Conservation (phyloP, 177 flowering plant genomes). For the Vitis hybrid region DNA sequence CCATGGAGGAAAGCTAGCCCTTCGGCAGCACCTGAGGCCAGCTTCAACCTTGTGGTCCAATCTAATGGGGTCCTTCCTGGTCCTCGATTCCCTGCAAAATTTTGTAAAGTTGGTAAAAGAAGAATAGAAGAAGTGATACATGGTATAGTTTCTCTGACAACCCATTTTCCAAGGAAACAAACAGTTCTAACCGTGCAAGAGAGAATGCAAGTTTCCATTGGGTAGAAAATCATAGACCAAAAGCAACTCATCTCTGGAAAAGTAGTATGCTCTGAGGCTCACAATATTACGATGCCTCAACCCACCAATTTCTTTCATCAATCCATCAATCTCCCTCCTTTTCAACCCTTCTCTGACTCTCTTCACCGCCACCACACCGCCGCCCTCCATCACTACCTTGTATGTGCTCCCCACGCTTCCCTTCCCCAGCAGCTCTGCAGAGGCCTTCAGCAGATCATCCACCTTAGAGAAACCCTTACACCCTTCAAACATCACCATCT, state of each 20-base stretch:
- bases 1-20: conserved; percentile 46
- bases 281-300: conserved; percentile 48
- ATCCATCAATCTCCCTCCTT: conserved; percentile 36
- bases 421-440: conserved; percentile 40
- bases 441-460: conserved; percentile 15
- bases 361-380: conserved; percentile 43
- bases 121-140: not conserved
- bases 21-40: conserved; percentile 37
- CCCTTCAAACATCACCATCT: conserved; percentile 11
- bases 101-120: not conserved
- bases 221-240: conserved; percentile 53
- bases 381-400: conserved; percentile 27
- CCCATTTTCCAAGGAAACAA: not conserved
- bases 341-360: conserved; percentile 30
- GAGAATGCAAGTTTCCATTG: conserved; percentile 48
- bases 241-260: conserved; percentile 48
- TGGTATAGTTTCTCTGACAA: no score
- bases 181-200: conserved; percentile 46
- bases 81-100: conserved; percentile 36
- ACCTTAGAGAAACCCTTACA: conserved; percentile 1
- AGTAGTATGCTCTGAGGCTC: conserved; percentile 48
- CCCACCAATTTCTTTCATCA: conserved; percentile 42
- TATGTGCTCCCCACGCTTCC: conserved; percentile 33
- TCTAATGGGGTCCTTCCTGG: conserved; percentile 43
- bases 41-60: conserved; percentile 44